These are phyloP conservation scores for Secale cereale DNA, from an alignment of 176 grass and related monocot genomes.

Conservation along the genomic window DNA sequence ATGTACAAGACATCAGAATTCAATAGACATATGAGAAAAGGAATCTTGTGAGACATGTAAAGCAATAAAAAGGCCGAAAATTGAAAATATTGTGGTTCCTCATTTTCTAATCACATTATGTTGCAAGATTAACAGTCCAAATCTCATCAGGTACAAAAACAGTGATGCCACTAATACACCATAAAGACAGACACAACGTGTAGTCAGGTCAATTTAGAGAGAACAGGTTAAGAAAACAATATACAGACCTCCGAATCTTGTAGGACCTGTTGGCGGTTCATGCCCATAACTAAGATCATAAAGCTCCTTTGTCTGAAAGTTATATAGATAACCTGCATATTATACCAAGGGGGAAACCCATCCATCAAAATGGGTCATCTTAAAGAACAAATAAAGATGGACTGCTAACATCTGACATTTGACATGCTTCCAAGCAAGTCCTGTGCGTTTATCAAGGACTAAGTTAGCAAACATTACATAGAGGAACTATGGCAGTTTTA, in stretches of 20 bases:
- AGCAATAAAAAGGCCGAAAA: slow-evolving; percentile 6
- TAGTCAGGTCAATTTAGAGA: not conserved
- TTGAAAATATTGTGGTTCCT: not conserved
- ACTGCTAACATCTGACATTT: not conserved
- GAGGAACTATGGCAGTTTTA: slow-evolving; percentile 14
- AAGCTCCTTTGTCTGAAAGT: slow-evolving; percentile 97
- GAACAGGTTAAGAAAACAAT: slow-evolving; percentile 17
- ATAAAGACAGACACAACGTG: not conserved
- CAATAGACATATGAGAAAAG: slow-evolving; percentile 17
- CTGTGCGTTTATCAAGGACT: not conserved
- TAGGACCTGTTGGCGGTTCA: slow-evolving; percentile 68
- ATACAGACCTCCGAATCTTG: slow-evolving; percentile 90
- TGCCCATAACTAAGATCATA: slow-evolving; percentile 98
- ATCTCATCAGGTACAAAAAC: not conserved
- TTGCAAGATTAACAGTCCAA: not conserved
- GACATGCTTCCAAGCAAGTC: slow-evolving; percentile 26
- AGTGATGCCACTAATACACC: not conserved
- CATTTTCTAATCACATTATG: slow-evolving; percentile 11
- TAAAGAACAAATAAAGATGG: slow-evolving; percentile 7
- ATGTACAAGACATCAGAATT: slow-evolving; percentile 29
- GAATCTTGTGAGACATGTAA: slow-evolving; percentile 12
- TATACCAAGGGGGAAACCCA: slow-evolving; percentile 2
- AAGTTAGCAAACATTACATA: not conserved
- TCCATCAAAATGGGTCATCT: not conserved
- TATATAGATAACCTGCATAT: slow-evolving; percentile 91